Evolutionary conservation across 2,329 filamentous ascomycete genomes (phyloP), one percentile per base, ranked within the genome.

Genomic region (Pseudophaeomoniella oleicola): DNA sequence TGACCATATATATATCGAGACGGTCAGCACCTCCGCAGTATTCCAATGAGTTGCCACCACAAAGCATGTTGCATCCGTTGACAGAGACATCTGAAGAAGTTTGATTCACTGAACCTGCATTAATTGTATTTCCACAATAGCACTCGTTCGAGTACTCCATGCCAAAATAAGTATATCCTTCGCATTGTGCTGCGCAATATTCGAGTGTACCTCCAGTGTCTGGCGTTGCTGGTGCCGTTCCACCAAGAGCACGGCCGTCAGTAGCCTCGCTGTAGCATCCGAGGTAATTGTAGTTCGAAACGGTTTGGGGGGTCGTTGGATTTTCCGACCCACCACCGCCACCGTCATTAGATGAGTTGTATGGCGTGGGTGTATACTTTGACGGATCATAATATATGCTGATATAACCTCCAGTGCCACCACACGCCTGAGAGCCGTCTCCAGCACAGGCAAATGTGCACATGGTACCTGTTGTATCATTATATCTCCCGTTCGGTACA

Each of bases 251-350:
- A n/a, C 59, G 52, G 17, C 56, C 56, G 31, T 42, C 42, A 3
- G 43, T 41, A 4, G 50, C 53, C 39, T 62, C 59, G 16, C 49
- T 46, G 42, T 61, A 63, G 36, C 60, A 64, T 13, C 59, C 60
- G 4, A 62, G 45, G 59, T 47, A 49, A 30, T 33, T 36, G 42
- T 40, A 48, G 30, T 35, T 34, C 22, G 16, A 5, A 16, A 38
- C 36, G 11, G 30, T 38, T 35, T 9, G 15, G n/a, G 30, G 30
- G 13, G 17, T 14, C 4, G 16, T 30, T 14, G 30, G 36, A 11
- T 19, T 22, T 11, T 34, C 30, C 16, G 16, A 17, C 9, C 14
- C 19, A 19, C 27, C 15, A 27, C 32, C 30, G 16, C 11, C 22
- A 4, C 41, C 40, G n/a, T n/a, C n/a, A n/a, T n/a, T n/a, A n/a